Evolutionary conservation across 2,329 filamentous ascomycete genomes (phyloP).

Genomic region (Aureobasidium sp.): DNA sequence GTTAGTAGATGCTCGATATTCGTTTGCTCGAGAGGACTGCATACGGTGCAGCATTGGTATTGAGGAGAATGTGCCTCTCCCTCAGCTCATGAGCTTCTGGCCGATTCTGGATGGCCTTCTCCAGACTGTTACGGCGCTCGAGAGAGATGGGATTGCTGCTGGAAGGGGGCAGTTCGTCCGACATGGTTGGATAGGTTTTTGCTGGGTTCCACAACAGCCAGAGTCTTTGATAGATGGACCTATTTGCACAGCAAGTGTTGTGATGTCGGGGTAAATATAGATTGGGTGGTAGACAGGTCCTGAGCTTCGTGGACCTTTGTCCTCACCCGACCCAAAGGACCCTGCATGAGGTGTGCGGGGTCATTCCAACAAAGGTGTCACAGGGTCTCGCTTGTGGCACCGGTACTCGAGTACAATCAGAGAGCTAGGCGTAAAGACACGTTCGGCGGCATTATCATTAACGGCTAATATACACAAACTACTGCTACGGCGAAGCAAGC

Average conservation of each 20-base stretch:
- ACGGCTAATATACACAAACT: constrained; percentile 12
- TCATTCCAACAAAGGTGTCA: background rate
- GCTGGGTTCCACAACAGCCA: background rate
- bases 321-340: background rate
- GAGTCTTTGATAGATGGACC: background rate
- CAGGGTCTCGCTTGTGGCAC: background rate
- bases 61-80: constrained; percentile 60
- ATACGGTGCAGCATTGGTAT: constrained; percentile 61
- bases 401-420: background rate
- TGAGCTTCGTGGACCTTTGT: background rate
- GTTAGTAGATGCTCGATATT: background rate
- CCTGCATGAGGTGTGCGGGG: constrained; percentile 11
- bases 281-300: background rate
- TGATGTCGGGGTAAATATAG: background rate
- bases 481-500: constrained; percentile 7
- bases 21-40: constrained; percentile 22
- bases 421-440: background rate
- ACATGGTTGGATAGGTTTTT: background rate
- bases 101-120: constrained; percentile 42
- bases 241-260: background rate
- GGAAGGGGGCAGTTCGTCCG: constrained; percentile 17
- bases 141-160: constrained; percentile 9
- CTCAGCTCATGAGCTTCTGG: constrained; percentile 56
- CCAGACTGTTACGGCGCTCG: constrained; percentile 29
- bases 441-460: constrained; percentile 14